phyloP scores from a whole-genome alignment of 2,329 filamentous ascomycete genomes.

The Fusarium tricinctum region DNA sequence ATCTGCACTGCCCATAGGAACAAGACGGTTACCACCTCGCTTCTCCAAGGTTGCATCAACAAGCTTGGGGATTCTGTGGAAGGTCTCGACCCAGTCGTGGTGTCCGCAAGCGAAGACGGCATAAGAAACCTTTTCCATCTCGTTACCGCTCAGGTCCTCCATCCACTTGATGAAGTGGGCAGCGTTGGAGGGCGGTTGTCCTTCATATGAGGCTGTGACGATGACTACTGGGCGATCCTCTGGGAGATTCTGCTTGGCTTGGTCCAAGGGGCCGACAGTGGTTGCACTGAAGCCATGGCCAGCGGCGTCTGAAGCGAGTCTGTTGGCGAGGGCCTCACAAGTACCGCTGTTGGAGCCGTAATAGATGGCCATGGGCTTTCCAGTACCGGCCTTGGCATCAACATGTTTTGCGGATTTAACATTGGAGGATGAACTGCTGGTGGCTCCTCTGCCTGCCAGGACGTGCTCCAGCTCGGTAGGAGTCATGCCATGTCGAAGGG shows the following conservation, averaged over 20 bases:
- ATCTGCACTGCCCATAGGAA: conserved; percentile 69
- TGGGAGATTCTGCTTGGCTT: conserved; percentile 71
- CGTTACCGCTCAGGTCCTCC: conserved; percentile 60
- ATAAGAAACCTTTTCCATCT: conserved; percentile 70
- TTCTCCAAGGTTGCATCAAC: conserved; percentile 67
- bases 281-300: conserved; percentile 70
- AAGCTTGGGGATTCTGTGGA: conserved; percentile 75
- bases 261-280: conserved; percentile 70
- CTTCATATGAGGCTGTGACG: conserved; percentile 80
- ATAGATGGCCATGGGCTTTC: conserved; percentile 71
- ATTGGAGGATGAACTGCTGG: conserved; percentile 19
- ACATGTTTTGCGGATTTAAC: conserved; percentile 16
- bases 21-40: conserved; percentile 54
- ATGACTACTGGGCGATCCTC: conserved; percentile 74
- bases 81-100: conserved; percentile 71
- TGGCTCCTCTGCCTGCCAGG: conserved; percentile 50
- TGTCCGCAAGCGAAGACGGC: conserved; percentile 78
- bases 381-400: conserved; percentile 21
- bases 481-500: conserved; percentile 63
- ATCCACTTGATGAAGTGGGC: conserved; percentile 77
- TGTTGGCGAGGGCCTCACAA: conserved; percentile 77
- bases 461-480: conserved; percentile 63
- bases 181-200: conserved; percentile 80
- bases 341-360: conserved; percentile 83
- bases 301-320: conserved; percentile 70